Evolutionary conservation across 768 basidiomycete genomes (phyloP), one percentile per base, ranked within the genome.

Genomic region (Mycena crocata): DNA sequence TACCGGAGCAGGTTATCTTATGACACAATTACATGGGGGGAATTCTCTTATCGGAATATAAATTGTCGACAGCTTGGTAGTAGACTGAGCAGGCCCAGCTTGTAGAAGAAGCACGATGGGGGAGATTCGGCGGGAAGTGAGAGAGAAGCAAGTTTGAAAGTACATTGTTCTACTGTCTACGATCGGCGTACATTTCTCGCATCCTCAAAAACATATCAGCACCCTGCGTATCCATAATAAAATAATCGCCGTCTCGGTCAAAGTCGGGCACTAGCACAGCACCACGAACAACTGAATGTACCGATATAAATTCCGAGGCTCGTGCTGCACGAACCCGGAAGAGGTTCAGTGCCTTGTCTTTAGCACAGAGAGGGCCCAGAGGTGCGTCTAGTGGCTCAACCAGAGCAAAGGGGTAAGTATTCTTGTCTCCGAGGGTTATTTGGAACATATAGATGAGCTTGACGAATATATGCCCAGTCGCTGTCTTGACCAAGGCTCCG

Each of bases 381-480:
- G 34, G 30, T 69, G 56, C 37, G 24, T 75, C 67, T 5, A 69
- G 64, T 2, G 71, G 60, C 12, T 69, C 74, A 3, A 77, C 59
- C 1, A 77, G 63, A 0, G 69, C 70, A 12, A 76, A 60, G 0
- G 67, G 52, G 24, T 60, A 66, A 23, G 17, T 5, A 28, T 46
- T n/a, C n/a, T n/a, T 50, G 1, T 62, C 42, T 3, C 40, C 63
- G 24, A 76, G 31, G 1, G 14, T 19, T 26, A 67, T 72, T 0
- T 54, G 58, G 32, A 77, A 78, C 5, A 78, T 23, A 24, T 68
- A 48, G 3, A 72, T 26, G 0, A 77, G 60, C 13, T 31, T 40
- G 2, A 62, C 64, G 19, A 78, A 77, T 13, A 75, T 62, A 13
- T 34, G 26, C 3, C 62, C 50, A 13, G 23, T 37, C 0, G 45